Evolutionary conservation across 2,329 filamentous ascomycete genomes (phyloP).

Genomic region (Hirsutella rhossiliensis): DNA sequence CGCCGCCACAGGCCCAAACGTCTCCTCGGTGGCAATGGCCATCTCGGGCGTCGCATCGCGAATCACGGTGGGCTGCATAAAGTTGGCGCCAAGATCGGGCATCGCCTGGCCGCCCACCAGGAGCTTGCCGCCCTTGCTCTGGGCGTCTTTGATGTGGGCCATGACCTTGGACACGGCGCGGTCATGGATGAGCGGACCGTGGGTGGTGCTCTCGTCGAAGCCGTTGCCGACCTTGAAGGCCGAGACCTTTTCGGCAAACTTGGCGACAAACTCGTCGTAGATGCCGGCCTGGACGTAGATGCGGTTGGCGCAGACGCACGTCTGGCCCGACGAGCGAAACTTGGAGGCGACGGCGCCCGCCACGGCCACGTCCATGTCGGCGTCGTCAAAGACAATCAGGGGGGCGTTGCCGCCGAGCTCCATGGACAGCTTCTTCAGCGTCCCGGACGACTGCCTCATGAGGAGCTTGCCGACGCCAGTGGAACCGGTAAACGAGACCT

Average conservation of each 20-base stretch:
- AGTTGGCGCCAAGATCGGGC: constrained; percentile 67
- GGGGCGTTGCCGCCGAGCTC: constrained; percentile 93
- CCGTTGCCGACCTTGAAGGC: constrained; percentile 66
- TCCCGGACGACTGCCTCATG: constrained; percentile 79
- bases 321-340: constrained; percentile 91
- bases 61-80: constrained; percentile 83
- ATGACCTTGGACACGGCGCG: constrained; percentile 72
- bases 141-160: constrained; percentile 67
- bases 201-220: constrained; percentile 57
- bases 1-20: constrained; percentile 87
- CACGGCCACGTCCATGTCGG: constrained; percentile 77
- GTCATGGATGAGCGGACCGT: constrained; percentile 76
- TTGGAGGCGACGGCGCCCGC: constrained; percentile 75
- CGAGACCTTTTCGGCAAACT: constrained; percentile 60
- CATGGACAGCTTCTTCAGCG: constrained; percentile 73
- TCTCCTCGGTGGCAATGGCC: constrained; percentile 78
- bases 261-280: constrained; percentile 61
- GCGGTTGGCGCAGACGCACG: constrained; percentile 82
- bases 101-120: constrained; percentile 64
- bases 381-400: constrained; percentile 94
- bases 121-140: constrained; percentile 64
- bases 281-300: constrained; percentile 69
- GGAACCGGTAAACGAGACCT: constrained; percentile 88
- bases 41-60: constrained; percentile 78
- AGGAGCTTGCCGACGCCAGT: constrained; percentile 58